A percentile compares a stretch with the other conserved stretches of the same genome.
Conservation (phyloP, 257 asterid species). For the Nicotiana knightiana region DNA sequence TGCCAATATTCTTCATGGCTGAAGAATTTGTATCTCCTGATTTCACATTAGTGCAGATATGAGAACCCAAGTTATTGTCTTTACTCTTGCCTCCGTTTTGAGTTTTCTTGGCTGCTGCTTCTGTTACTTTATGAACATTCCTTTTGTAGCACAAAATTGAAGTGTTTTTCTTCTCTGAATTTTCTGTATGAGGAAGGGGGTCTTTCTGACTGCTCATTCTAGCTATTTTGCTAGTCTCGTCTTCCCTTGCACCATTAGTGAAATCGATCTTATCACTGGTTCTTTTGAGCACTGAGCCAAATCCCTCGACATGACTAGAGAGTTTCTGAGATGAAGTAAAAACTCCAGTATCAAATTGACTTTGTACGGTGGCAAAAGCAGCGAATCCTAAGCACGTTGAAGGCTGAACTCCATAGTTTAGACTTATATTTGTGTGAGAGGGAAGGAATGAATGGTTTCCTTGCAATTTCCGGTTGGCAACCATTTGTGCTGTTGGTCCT, state of each 20-base stretch:
- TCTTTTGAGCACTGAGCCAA: constrained; percentile 15
- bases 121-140: neutral
- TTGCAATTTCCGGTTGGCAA: constrained; percentile 49
- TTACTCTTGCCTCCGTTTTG: neutral
- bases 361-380: constrained; percentile 5
- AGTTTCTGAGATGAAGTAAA: neutral
- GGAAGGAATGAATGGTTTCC: constrained; percentile 11
- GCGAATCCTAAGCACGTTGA: constrained; percentile 8
- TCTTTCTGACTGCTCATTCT: neutral
- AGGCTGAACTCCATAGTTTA: neutral
- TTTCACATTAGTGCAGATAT: neutral
- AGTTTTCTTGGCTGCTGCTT: constrained; percentile 4
- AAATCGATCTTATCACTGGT: constrained; percentile 17
- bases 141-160: constrained; percentile 9
- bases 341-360: constrained; percentile 21
- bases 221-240: constrained; percentile 1
- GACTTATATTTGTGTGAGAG: neutral
- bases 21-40: neutral
- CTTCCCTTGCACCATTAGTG: constrained; percentile 16
- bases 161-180: neutral
- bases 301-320: constrained; percentile 7
- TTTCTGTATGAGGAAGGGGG: constrained; percentile 10
- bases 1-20: neutral
- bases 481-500: constrained; percentile 60
- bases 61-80: constrained; percentile 2